phyloP scores from a whole-genome alignment of 2,329 filamentous ascomycete species.

The Fusarium hostae region DNA sequence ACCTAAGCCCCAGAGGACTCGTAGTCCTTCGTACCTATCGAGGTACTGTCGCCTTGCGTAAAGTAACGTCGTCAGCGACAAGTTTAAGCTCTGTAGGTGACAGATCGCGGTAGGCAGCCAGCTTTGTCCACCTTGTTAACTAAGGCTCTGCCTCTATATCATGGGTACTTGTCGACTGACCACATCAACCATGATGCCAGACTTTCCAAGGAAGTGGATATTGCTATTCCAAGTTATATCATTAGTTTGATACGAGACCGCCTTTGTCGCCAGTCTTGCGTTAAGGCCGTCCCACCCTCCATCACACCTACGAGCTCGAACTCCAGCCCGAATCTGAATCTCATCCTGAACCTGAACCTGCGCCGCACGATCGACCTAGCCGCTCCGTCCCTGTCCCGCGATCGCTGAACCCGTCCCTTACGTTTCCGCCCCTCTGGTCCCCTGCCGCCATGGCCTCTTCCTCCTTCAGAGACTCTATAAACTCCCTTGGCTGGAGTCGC shows the following conservation, averaged over 20 bases:
- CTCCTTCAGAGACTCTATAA: slow-evolving; percentile 94
- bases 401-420: slow-evolving; percentile 30
- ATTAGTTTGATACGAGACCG: slow-evolving; percentile 29
- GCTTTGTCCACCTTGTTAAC: slow-evolving; percentile 9
- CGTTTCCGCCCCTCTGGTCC: slow-evolving; percentile 33
- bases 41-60: slow-evolving; percentile 26
- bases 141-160: slow-evolving; percentile 37
- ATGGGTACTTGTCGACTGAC: slow-evolving; percentile 40
- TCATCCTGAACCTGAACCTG: slow-evolving; percentile 35
- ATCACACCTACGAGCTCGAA: slow-evolving; percentile 36
- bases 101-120: slow-evolving; percentile 21
- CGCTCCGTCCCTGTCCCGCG: slow-evolving; percentile 38
- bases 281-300: slow-evolving; percentile 39
- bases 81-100: slow-evolving; percentile 8
- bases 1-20: slow-evolving; percentile 30
- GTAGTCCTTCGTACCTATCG: slow-evolving; percentile 25
- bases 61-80: slow-evolving; percentile 35
- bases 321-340: slow-evolving; percentile 32
- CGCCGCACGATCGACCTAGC: slow-evolving; percentile 44
- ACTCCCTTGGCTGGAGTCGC: slow-evolving; percentile 93
- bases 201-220: slow-evolving; percentile 25
- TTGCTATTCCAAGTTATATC: slow-evolving; percentile 11
- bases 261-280: slow-evolving; percentile 5
- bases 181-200: slow-evolving; percentile 21
- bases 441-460: slow-evolving; percentile 77